Conservation (phyloP, 179 eudicot genomes). For the Amaranthus tricolor region DNA sequence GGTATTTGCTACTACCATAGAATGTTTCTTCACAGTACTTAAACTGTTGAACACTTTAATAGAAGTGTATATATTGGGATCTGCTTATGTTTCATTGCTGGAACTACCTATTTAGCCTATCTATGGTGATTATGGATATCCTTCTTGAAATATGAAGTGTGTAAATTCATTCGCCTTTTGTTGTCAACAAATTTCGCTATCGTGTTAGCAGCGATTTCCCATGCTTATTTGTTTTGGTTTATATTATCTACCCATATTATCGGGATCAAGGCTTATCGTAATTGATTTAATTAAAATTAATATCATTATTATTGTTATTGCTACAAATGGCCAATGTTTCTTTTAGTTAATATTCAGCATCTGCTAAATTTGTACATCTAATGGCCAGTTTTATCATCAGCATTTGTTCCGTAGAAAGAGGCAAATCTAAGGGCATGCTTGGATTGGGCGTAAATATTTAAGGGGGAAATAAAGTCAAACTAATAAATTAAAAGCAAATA, state of each 20-base stretch:
- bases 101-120: not conserved
- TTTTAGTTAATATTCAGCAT: slow-evolving; percentile 4
- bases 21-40: too few species aligned
- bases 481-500: too few species aligned
- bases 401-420: not conserved
- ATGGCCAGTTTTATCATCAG: not conserved
- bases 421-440: too few species aligned
- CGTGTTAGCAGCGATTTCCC: not conserved
- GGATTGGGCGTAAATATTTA: too few species aligned
- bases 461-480: too few species aligned
- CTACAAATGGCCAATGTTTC: not conserved
- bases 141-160: slow-evolving; percentile 3
- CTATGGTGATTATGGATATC: not conserved
- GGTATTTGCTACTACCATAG: slow-evolving; percentile 18
- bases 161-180: slow-evolving; percentile 5
- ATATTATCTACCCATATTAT: too few species aligned
- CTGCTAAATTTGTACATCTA: not conserved
- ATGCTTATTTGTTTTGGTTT: too few species aligned
- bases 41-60: slow-evolving; percentile 4
- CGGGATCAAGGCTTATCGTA: too few species aligned
- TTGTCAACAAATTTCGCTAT: not conserved
- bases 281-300: too few species aligned
- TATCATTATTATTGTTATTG: not conserved
- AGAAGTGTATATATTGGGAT: slow-evolving; percentile 22
- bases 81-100: not conserved